Percentiles rank a stretch among this genome's conserved stretches.
Evolutionary conservation across 176 grass and related monocot genomes (phyloP).

Genomic region (Oropetium thomaeum): DNA sequence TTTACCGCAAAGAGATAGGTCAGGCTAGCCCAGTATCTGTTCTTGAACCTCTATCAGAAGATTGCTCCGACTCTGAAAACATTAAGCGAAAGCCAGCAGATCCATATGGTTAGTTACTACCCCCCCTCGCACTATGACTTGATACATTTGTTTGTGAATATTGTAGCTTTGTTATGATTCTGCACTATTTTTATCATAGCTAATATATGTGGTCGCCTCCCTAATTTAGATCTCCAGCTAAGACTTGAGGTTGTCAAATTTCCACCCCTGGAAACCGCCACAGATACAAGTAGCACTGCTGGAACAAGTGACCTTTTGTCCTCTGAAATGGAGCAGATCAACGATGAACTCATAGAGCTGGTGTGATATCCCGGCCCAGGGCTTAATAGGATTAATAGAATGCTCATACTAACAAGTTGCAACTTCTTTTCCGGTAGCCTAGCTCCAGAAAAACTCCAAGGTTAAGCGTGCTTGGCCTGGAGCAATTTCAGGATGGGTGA

Average conservation of each 20-base stretch:
- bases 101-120: slow-evolving; percentile 43
- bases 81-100: slow-evolving; percentile 25
- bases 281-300: neutral
- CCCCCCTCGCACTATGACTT: too few relatives aligned
- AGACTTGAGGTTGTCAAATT: slow-evolving; percentile 30
- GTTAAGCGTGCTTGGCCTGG: too few relatives aligned
- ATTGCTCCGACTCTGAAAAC: slow-evolving; percentile 38
- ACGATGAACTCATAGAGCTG: slow-evolving; percentile 32
- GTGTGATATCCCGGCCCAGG: too few relatives aligned
- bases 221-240: slow-evolving; percentile 40
- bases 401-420: too few relatives aligned
- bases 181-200: neutral
- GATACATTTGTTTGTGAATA: neutral
- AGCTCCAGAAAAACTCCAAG: too few relatives aligned
- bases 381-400: too few relatives aligned
- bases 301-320: neutral
- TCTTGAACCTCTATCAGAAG: slow-evolving; percentile 44
- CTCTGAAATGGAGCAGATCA: slow-evolving; percentile 1
- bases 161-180: neutral
- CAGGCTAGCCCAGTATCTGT: slow-evolving; percentile 67
- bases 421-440: too few relatives aligned
- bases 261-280: neutral
- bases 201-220: neutral
- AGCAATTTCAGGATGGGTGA: too few relatives aligned
- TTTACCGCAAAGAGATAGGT: slow-evolving; percentile 39